Percentiles rank a stretch among this genome's conserved stretches.
These are phyloP conservation scores for Saccharomycopsis guyanensis DNA, from an alignment of 805 yeast species.

Conservation along the genomic window DNA sequence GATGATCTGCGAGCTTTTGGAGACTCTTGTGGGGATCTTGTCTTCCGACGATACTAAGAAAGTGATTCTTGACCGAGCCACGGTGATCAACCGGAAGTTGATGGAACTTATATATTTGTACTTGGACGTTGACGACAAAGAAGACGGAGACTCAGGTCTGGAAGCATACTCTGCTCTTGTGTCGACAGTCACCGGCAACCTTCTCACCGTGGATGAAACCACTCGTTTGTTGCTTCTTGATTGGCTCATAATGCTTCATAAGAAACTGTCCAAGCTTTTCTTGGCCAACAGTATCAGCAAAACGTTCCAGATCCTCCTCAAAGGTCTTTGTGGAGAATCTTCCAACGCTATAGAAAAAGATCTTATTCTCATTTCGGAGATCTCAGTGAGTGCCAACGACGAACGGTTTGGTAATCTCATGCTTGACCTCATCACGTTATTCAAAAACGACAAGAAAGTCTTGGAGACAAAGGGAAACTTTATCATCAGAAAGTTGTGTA, in stretches of 20 bases:
- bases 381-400: slow-evolving; percentile 65
- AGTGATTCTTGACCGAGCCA: slow-evolving; percentile 46
- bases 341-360: slow-evolving; percentile 70
- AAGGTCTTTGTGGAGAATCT: slow-evolving; percentile 58
- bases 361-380: slow-evolving; percentile 61
- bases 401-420: slow-evolving; percentile 70
- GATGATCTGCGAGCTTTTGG: slow-evolving; percentile 65
- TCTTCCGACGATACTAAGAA: slow-evolving; percentile 40
- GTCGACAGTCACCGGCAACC: slow-evolving; percentile 22
- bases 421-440: slow-evolving; percentile 58
- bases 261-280: slow-evolving; percentile 53
- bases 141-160: background rate
- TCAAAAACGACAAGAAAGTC: slow-evolving; percentile 60
- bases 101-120: slow-evolving; percentile 35
- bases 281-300: slow-evolving; percentile 45
- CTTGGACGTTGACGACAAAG: slow-evolving; percentile 21
- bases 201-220: slow-evolving; percentile 66
- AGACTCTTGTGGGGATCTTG: slow-evolving; percentile 57
- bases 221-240: slow-evolving; percentile 80
- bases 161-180: slow-evolving; percentile 1
- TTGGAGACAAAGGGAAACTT: slow-evolving; percentile 72
- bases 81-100: slow-evolving; percentile 47
- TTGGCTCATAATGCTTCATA: slow-evolving; percentile 81
- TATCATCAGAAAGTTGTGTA: slow-evolving; percentile 76
- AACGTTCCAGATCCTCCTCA: slow-evolving; percentile 69